Evolutionary conservation across 2,329 filamentous ascomycete genomes (phyloP), one percentile per base, ranked within the genome.

Genomic region (Lithohypha guttulata): DNA sequence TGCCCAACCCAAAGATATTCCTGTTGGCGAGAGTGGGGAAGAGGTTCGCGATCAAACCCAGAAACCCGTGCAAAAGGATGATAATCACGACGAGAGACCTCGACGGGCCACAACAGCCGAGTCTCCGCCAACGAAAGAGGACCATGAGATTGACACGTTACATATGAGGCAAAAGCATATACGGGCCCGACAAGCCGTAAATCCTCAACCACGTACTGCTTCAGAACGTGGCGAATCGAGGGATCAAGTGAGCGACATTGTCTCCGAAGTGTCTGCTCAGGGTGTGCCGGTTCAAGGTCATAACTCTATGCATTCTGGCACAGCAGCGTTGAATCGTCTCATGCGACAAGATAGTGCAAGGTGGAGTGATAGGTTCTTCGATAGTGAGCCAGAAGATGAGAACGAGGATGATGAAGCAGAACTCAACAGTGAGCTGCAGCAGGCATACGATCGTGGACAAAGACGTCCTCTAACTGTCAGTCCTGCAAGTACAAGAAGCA

Each of bases 311-410:
- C 51, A 48, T 40, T 48, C 51, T 10, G 39, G 49, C 15, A 38
- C 40, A 9, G 44, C 47, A 3, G 44, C 47, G 15, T 26, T 52
- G 23, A 32, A 45, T 7, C 32, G 47, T 31, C 45, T 56, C 18
- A 44, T 55, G 17, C 51, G 55, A 18, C 50, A 53, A 32, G 77
- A 80, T 49, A 78, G 73, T 2, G 64, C 71, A 39, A 69, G 67
- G 3, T 83, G 79, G 79, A 80, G 74, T 54, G 78, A 82, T 34
- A 64, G 69, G 8, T 76, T 81, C 54, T 79, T 75, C 63, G 63
- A 64, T 7, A 74, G 78, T 47, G 75, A 61, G 21, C 66, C 60
- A 18, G 61, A 66, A 33, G 66, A 70, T 41, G 64, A 61, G 34
- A 63, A 66, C 35, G 57, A 62, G 7, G 54, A 52, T 1, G 49